Base-by-base conservation (phyloP, 2,329 filamentous ascomycete genomes). In the Periconia digitata region DNA sequence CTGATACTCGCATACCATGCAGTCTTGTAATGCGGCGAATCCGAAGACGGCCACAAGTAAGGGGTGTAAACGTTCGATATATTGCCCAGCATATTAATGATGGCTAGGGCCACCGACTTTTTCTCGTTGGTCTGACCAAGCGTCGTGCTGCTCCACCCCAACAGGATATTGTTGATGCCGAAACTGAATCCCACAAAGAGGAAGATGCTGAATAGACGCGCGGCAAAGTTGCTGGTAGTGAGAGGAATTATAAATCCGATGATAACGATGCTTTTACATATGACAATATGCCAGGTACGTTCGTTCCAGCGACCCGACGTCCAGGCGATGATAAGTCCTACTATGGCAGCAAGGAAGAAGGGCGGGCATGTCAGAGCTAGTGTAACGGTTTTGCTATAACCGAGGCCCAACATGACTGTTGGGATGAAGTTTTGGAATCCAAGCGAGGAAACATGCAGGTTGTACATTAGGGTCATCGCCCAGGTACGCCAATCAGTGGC, bases 71-170 rank as follows among this genome's bases (percentile, higher is more conserved):
- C 72, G 34, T 70, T 64, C 10, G 68, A 63, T 34, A 69, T 50
- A 37, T 74, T 74, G 6, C 69, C 71, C 17, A 71, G 56, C 1
- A 70, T 67, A 50, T 76, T 75, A 8, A 72, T 70, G 18, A 74
- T 68, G 1, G 71, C 69, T 18, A 74, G 59, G 4, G 63, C 58
- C 6, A 70, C 71, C 13, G 73, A 69, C 37, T 71, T 72, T 56
- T 75, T 76, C 46, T 74, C 72, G 29, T 68, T 58, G 1, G 73
- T 73, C 36, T 74, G 71, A 1, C 68, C 70, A 3, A 72, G 54
- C 1, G 67, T 69, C 2, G 63, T 64, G 8, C 69, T 67, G 1
- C 66, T 64, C 73, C 73, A 76, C 12, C 64, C 66, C 3, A 76
- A 60, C 20, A 69, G 66, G 41, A 70, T 59, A 24, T 62, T 63